Base-by-base conservation (phyloP, 257 asterid species). In the Solanum ossicruentum region DNA sequence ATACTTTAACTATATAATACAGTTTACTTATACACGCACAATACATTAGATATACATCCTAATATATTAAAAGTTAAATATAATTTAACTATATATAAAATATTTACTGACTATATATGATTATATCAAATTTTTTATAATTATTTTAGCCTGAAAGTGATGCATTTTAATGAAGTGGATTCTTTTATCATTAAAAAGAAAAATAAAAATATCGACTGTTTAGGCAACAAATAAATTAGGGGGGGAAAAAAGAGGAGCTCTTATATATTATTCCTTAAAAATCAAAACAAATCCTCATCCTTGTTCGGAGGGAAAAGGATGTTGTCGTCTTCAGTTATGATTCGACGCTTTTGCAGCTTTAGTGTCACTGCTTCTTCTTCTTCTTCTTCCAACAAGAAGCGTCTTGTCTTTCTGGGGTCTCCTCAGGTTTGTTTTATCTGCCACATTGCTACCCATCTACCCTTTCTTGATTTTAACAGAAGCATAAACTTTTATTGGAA, bases 401-500 rank as follows among this genome's bases (percentile, higher is more conserved):
- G 97, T 72, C 88, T 95, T 71, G 95, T 93, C 61, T 95, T 94
- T 79, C 61, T 94, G 83, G 98, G 98, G 39, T 92, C 98, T 83
- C 98, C 98, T 87, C 96, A 91, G 93, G 98, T 91, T 60, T 41
- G 54, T 39, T 41, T 28, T 5, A 73, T 41, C 8, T 52, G 26
- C 10, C 16, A 32, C 83, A 18, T 65, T 73, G 2, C 75, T 65
- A 58, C 88, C 85, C 69, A 15, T 78, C 58, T 78, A 36, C 45
- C 80, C 12, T 72, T 43, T 78, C 83, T 55, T 78, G 49, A 18
- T 77, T 12, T 49, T 4, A 23, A 0, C 10, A 13, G 49, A 75
- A 75, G 10, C 2, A 16, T 17, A 23, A 71, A 71, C 56, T 71
- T 41, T 43, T 8, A 77, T 49, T 54, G 6, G 10, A 52, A 77